Percentiles rank a stretch among this genome's conserved stretches.
Evolutionary conservation across 345 rosid genomes (phyloP).

Genomic region (Arabis alpina): DNA sequence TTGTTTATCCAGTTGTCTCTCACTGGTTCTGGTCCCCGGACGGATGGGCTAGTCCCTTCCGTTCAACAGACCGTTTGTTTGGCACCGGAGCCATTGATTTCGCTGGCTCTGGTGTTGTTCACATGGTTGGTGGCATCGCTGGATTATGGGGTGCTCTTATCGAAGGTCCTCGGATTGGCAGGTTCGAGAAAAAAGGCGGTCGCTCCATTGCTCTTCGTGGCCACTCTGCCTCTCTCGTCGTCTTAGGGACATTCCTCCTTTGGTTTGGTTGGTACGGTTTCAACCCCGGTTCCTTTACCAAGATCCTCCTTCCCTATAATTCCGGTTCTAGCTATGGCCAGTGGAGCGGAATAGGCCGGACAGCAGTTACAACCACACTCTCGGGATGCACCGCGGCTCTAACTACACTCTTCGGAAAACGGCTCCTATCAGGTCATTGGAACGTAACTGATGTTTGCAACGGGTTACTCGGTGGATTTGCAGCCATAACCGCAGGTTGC

Average conservation of each 20-base stretch:
- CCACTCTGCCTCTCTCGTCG: conserved; percentile 66
- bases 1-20: conserved; percentile 83
- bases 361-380: conserved; percentile 83
- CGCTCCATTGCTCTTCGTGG: conserved; percentile 49
- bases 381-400: conserved; percentile 83
- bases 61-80: conserved; percentile 48
- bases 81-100: conserved; percentile 73
- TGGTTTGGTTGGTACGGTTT: conserved; percentile 84
- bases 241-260: conserved; percentile 66
- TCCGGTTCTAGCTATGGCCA: conserved; percentile 55
- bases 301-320: conserved; percentile 43
- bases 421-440: conserved; percentile 79
- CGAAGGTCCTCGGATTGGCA: conserved; percentile 75
- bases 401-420: conserved; percentile 74
- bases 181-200: conserved; percentile 52
- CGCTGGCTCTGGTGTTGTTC: conserved; percentile 75
- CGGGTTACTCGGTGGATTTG: conserved; percentile 85
- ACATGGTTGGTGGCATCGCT: conserved; percentile 73
- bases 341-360: conserved; percentile 79
- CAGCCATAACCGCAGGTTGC: conserved; percentile 79
- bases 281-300: conserved; percentile 64
- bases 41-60: conserved; percentile 76
- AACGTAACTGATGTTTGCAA: conserved; percentile 85
- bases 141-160: conserved; percentile 73
- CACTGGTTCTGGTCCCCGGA: conserved; percentile 86